Percentiles rank a stretch among this genome's conserved stretches.
Conservation (phyloP, 192 early-diverging fungal genomes). For the Linnemannia zychae region DNA sequence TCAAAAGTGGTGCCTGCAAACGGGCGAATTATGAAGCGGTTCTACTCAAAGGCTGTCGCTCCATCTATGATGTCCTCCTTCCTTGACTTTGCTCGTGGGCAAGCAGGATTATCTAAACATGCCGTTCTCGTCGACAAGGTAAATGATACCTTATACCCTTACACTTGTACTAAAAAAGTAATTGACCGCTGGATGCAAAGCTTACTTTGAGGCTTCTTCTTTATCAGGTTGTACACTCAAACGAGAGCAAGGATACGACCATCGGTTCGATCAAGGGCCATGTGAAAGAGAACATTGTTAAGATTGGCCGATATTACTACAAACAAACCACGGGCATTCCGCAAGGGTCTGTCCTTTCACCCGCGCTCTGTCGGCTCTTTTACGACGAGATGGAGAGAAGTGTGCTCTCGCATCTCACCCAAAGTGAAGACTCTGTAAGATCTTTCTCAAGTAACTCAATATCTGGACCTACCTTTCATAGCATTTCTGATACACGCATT, state of each 20-base stretch:
- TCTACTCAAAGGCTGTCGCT: slow-evolving; percentile 25
- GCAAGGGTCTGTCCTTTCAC: slow-evolving; percentile 91
- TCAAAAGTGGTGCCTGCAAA: slow-evolving; percentile 56
- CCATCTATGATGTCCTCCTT: slow-evolving; percentile 13
- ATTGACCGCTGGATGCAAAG: neutral
- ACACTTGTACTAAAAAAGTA: neutral
- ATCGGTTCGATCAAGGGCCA: slow-evolving; percentile 71
- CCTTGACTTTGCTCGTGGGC: slow-evolving; percentile 55
- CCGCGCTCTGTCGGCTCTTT: slow-evolving; percentile 89
- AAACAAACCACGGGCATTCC: slow-evolving; percentile 87
- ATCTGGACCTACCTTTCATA: too few species aligned
- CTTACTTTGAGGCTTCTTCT: neutral
- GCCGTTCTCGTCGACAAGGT: slow-evolving; percentile 79
- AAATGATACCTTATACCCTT: neutral
- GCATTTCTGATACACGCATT: neutral
- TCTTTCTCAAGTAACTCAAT: neutral
- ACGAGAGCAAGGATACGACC: slow-evolving; percentile 63
- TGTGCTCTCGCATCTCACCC: slow-evolving; percentile 60
- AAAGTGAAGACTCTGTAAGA: slow-evolving; percentile 62
- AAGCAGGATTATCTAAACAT: slow-evolving; percentile 66
- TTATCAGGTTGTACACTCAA: slow-evolving; percentile 67
- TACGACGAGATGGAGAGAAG: slow-evolving; percentile 81
- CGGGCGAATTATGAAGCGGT: slow-evolving; percentile 36
- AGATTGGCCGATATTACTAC: slow-evolving; percentile 72
- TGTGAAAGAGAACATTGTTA: slow-evolving; percentile 75